Conservation (phyloP, 768 basidiomycete genomes). For the Trametes coccinea region DNA sequence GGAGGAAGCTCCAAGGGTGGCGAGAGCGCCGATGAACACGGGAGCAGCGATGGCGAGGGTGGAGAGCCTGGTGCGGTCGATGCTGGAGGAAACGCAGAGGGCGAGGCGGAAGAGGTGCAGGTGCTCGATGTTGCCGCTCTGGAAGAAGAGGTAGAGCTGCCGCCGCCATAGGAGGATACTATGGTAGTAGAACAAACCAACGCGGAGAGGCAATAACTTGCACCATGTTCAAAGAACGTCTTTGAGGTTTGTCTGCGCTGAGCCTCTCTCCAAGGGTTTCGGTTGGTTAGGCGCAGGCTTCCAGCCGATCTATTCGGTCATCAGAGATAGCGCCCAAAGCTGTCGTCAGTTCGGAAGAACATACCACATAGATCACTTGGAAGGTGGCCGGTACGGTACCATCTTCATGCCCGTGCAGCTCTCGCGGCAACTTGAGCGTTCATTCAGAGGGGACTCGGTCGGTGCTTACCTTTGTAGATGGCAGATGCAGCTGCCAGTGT, state of each 20-base stretch:
- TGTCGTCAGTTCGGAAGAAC: slow-evolving; percentile 21
- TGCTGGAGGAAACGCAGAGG: slow-evolving; percentile 11
- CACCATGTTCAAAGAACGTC: slow-evolving; percentile 48
- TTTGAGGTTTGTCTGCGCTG: slow-evolving; percentile 59
- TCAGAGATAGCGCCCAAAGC: background rate
- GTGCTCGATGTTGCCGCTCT: slow-evolving; percentile 19
- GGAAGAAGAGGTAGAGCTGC: background rate
- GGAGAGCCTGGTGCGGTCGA: slow-evolving; percentile 26
- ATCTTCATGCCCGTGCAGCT: slow-evolving; percentile 81
- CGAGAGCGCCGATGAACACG: slow-evolving; percentile 21
- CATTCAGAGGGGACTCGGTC: background rate
- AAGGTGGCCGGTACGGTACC: slow-evolving; percentile 92
- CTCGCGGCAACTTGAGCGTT: slow-evolving; percentile 41
- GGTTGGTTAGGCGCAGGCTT: slow-evolving; percentile 70
- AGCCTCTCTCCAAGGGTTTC: slow-evolving; percentile 63
- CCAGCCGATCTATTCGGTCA: slow-evolving; percentile 69
- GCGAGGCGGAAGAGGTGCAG: slow-evolving; percentile 11
- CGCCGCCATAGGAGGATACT: background rate
- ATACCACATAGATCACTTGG: slow-evolving; percentile 91
- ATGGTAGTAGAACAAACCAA: background rate
- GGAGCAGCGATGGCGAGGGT: slow-evolving; percentile 22
- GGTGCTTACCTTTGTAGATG: slow-evolving; percentile 78
- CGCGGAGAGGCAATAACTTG: slow-evolving; percentile 1
- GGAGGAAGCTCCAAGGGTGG: slow-evolving; percentile 18
- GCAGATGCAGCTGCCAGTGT: slow-evolving; percentile 89